Evolutionary conservation across 345 rosid species (phyloP).

Genomic region (Populus simonii): DNA sequence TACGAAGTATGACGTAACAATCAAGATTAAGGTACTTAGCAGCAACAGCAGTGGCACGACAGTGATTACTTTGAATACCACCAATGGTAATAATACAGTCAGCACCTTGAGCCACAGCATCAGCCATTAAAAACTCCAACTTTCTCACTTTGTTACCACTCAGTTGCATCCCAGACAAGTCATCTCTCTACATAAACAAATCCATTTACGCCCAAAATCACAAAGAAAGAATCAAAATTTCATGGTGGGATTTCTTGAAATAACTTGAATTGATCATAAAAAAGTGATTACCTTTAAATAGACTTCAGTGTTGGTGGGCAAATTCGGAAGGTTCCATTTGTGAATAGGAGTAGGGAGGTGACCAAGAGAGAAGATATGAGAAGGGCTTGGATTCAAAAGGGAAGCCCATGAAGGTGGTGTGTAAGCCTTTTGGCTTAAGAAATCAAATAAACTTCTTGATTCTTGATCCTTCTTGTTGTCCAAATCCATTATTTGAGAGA

Average conservation of each 20-base stretch:
- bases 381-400: conserved; percentile 56
- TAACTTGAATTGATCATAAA: not conserved
- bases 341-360: conserved; percentile 49
- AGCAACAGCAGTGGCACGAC: conserved; percentile 89
- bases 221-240: not conserved
- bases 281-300: not conserved
- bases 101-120: conserved; percentile 27
- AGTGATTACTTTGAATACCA: conserved; percentile 92
- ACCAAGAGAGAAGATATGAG: conserved; percentile 61
- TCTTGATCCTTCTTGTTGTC: not conserved
- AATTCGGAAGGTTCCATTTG: conserved; percentile 75
- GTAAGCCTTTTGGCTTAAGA: conserved; percentile 54
- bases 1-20: conserved; percentile 67
- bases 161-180: not conserved
- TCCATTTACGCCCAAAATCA: not conserved
- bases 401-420: conserved; percentile 75
- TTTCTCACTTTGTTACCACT: not conserved
- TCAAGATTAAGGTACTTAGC: conserved; percentile 79
- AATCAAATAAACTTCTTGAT: conserved; percentile 24
- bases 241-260: not conserved
- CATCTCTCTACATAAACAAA: not conserved
- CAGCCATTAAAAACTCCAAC: not conserved
- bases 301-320: conserved; percentile 51
- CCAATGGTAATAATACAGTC: conserved; percentile 82
- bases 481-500: not conserved